Evolutionary conservation across 345 rosid species (phyloP).

Genomic region (Alliaria petiolata): DNA sequence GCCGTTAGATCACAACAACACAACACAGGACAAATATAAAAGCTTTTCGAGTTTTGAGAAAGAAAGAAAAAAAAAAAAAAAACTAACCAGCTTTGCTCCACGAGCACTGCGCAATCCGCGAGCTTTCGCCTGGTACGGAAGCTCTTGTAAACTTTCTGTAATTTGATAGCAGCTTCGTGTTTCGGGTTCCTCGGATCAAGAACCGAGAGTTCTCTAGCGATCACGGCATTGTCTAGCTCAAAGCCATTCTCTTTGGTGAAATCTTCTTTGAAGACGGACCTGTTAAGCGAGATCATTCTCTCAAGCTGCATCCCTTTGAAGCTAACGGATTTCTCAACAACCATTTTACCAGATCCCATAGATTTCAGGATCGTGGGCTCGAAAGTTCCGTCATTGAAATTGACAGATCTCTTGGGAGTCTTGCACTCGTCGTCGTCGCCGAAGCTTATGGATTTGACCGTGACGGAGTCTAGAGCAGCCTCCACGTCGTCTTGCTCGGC

Average conservation of each 20-base stretch:
- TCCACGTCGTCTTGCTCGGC: conserved; percentile 56
- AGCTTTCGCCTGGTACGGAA: conserved; percentile 91
- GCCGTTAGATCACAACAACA: conserved; percentile 22
- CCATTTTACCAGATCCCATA: conserved; percentile 68
- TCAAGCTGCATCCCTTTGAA: conserved; percentile 59
- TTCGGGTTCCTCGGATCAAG: conserved; percentile 55
- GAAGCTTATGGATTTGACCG: conserved; percentile 70
- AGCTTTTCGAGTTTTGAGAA: neutral
- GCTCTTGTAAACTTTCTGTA: conserved; percentile 93
- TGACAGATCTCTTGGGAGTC: conserved; percentile 65
- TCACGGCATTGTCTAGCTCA: conserved; percentile 7
- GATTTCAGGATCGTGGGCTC: conserved; percentile 68
- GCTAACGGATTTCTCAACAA: conserved; percentile 74
- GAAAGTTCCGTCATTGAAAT: conserved; percentile 45
- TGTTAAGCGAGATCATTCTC: conserved; percentile 42
- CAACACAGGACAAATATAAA: neutral
- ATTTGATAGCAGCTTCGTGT: conserved; percentile 76
- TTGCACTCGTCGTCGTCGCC: conserved; percentile 54
- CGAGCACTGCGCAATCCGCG: conserved; percentile 92
- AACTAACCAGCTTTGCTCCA: conserved; percentile 82
- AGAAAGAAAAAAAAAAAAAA: neutral
- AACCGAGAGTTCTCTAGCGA: conserved; percentile 28
- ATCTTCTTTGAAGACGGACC: conserved; percentile 17
- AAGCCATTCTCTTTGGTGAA: conserved; percentile 15
- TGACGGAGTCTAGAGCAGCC: conserved; percentile 57